phyloP scores from a whole-genome alignment of 108 stramenopile species.

The Cylindrotheca fusiformis region DNA sequence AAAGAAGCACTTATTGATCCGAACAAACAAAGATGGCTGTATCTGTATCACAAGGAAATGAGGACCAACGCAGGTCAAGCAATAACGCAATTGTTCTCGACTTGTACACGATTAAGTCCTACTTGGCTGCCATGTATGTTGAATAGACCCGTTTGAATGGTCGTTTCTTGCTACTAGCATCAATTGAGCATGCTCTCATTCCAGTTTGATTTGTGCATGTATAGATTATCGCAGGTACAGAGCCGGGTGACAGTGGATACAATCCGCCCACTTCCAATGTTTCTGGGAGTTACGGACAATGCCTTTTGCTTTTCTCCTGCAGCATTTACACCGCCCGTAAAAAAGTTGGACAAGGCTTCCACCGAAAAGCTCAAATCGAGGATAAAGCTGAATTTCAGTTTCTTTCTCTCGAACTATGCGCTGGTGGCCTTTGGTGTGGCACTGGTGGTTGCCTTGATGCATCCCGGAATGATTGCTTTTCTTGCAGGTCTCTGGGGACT shows the following conservation, averaged over 20 bases:
- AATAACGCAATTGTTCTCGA: constrained; percentile 20
- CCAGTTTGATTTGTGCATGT: background rate
- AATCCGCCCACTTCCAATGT: constrained; percentile 65
- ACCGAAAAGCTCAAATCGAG: constrained; percentile 67
- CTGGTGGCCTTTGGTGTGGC: constrained; percentile 59
- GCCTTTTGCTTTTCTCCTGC: constrained; percentile 72
- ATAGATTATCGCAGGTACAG: constrained; percentile 17
- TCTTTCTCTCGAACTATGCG: constrained; percentile 84
- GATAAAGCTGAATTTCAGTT: constrained; percentile 67
- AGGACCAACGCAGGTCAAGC: background rate
- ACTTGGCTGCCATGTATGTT: constrained; percentile 33
- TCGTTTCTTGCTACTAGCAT: background rate
- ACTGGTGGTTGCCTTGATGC: constrained; percentile 77
- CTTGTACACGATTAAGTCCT: constrained; percentile 22
- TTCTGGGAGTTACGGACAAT: constrained; percentile 65
- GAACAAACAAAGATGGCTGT: constrained; percentile 24
- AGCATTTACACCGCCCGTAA: constrained; percentile 71
- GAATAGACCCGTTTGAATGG: background rate
- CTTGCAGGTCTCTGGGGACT: constrained; percentile 55
- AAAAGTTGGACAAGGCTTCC: constrained; percentile 53
- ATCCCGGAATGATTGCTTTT: constrained; percentile 75
- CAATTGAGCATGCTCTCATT: background rate
- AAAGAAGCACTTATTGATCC: too few relatives aligned
- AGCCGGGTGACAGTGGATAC: constrained; percentile 65
- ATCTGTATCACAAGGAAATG: constrained; percentile 19